Evolutionary conservation across 2,329 filamentous ascomycete species (phyloP).

Genomic region (Ilyonectria sp.): DNA sequence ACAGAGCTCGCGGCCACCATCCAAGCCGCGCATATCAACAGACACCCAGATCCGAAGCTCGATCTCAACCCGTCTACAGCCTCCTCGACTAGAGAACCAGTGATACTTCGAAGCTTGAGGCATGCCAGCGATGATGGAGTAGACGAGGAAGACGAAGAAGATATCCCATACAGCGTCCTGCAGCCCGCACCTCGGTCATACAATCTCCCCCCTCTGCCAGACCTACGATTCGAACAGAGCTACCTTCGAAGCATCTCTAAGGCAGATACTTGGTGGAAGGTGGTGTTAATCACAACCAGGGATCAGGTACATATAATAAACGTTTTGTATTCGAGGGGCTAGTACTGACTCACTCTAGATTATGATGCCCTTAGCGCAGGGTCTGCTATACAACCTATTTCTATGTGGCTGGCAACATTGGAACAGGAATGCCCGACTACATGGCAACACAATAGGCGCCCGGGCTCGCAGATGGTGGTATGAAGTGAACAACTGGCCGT

Average conservation of each 20-base stretch:
- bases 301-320: conserved; percentile 79
- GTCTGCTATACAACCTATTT: conserved; percentile 88
- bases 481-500: conserved; percentile 89
- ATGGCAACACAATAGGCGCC: conserved; percentile 83
- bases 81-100: conserved; percentile 68
- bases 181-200: conserved; percentile 64
- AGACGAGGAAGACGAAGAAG: conserved; percentile 71
- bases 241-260: conserved; percentile 91
- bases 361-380: conserved; percentile 89
- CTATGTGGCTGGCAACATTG: conserved; percentile 91
- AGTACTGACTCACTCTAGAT: conserved; percentile 65
- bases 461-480: conserved; percentile 94
- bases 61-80: conserved; percentile 87
- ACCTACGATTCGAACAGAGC: conserved; percentile 97
- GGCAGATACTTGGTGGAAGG: conserved; percentile 83
- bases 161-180: conserved; percentile 78
- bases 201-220: conserved; percentile 78
- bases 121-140: conserved; percentile 51
- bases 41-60: conserved; percentile 77
- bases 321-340: background rate
- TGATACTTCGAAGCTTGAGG: conserved; percentile 44
- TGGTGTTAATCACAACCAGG: conserved; percentile 86
- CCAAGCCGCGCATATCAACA: conserved; percentile 85
- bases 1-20: conserved; percentile 83
- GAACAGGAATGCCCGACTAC: conserved; percentile 85